These are phyloP conservation scores for Asclepias syriaca DNA, from an alignment of 257 asterid species.

Conservation along the genomic window DNA sequence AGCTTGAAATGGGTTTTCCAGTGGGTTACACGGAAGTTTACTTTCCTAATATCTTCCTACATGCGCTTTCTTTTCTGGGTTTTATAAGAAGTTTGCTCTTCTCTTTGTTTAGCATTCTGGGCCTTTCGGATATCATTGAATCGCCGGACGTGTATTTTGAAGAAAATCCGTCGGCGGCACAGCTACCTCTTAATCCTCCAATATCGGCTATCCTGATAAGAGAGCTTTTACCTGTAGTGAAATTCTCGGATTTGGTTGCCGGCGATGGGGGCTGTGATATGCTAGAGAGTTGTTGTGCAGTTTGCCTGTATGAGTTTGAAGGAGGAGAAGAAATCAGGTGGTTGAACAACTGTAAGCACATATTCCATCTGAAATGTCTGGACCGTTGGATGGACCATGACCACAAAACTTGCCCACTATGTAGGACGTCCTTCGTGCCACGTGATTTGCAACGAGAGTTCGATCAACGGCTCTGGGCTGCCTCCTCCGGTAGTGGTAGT, in stretches of 20 bases:
- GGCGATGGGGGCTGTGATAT: conserved; percentile 6
- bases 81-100: conserved; percentile 7
- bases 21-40: conserved; percentile 21
- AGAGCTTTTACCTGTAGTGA: conserved; percentile 22
- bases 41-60: conserved; percentile 19
- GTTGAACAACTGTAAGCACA: conserved; percentile 29
- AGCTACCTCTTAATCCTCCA: conserved; percentile 11
- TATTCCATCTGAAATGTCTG: conserved; percentile 29
- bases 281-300: conserved; percentile 27
- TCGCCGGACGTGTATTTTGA: conserved; percentile 11
- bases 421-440: conserved; percentile 27
- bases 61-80: conserved; percentile 18
- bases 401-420: conserved; percentile 29
- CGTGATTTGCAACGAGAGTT: conserved; percentile 19
- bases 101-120: conserved; percentile 17
- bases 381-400: conserved; percentile 39
- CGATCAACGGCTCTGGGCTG: conserved; percentile 26
- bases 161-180: conserved; percentile 13
- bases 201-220: conserved; percentile 26
- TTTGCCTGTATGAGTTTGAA: conserved; percentile 27
- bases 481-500: conserved; percentile 3
- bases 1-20: conserved; percentile 25
- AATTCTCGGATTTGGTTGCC: conserved; percentile 14
- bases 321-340: conserved; percentile 31
- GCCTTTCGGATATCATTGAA: conserved; percentile 23